A percentile compares a stretch with the other conserved stretches of the same genome.
phyloP scores from a whole-genome alignment of 345 rosid species.

The Eucalyptus cloeziana region DNA sequence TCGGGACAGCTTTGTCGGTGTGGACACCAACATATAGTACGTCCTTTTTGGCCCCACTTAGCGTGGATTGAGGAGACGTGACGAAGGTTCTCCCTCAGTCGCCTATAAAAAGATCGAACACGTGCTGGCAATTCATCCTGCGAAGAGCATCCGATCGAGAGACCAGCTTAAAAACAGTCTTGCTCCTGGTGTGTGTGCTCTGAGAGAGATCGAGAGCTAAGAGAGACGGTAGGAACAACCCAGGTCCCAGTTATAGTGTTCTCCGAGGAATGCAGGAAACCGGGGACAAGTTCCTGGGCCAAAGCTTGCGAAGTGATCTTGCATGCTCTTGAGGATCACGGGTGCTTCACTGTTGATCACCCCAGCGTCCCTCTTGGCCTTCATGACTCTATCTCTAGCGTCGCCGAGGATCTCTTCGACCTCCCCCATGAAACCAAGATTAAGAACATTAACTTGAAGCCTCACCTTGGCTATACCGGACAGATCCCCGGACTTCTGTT shows the following conservation, averaged over 20 bases:
- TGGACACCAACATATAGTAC: background rate
- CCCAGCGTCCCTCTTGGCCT: background rate
- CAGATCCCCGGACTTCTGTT: slow-evolving; percentile 16
- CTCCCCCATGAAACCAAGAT: slow-evolving; percentile 14
- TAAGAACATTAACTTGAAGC: slow-evolving; percentile 15
- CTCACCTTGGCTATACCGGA: slow-evolving; percentile 21
- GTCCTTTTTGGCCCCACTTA: background rate
- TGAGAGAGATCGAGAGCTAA: background rate
- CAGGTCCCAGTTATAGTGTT: background rate
- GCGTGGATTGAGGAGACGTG: background rate
- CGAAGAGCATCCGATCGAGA: background rate
- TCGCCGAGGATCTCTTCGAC: background rate
- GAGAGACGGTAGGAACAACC: background rate
- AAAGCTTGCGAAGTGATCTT: background rate
- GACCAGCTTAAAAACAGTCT: background rate
- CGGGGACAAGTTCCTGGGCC: slow-evolving; percentile 2
- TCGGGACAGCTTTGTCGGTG: background rate
- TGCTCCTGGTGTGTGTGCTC: background rate
- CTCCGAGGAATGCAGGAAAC: background rate
- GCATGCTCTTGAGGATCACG: slow-evolving; percentile 5
- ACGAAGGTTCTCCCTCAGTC: background rate
- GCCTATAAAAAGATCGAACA: background rate
- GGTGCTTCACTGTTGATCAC: slow-evolving; percentile 6
- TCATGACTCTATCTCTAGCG: background rate
- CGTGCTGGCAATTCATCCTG: background rate